Base-by-base conservation (phyloP, 352 stramenopile species). In the Peronospora belbahrii region DNA sequence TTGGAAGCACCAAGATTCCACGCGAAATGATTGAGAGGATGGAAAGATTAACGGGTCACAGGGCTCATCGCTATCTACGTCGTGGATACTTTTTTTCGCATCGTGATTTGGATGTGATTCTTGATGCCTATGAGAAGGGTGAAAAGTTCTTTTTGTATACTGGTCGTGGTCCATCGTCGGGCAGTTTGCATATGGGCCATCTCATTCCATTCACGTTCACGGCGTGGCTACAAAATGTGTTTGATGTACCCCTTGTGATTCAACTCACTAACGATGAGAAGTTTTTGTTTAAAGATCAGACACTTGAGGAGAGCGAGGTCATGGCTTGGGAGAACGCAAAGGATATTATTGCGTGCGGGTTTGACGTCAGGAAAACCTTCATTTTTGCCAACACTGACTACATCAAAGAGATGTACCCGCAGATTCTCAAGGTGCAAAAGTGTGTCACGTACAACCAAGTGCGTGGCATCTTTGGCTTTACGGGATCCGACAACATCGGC, bases 211-310 rank as follows among this genome's bases (percentile, higher is more conserved):
- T 99, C 67, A 91, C 98, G 42, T 99, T 99, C 63, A 99, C 96
- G n/a, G 80, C 97, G 40, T 98, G 94, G 94, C 62, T 98, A 20
- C 96, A 99, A 65, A 92, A 97, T 52, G 96, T 97, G 35, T 99
- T 99, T 56, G 79, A 98, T 44, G 96, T 97, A 62, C 97, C 97
- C 9, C 79, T 99, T 41, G 97, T 99, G 51, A 98, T 99, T 66
- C 97, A 99, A 77, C 94, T 99, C 42, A 99, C 97, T 3, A 97
- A 99, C 65, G 97, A 99, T 67, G 97, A 99, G 65, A 99, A 99
- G 73, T 99, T 99, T 56, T 62, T 99, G 7, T 99, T 98, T 74
- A 99, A 99, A 73, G 94, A 98, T 53, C 80, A 95, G 57, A 92
- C 84, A 44, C 65, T 94, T 17, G 82, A 85, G 46, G 77, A 95